Percentiles rank a stretch among this genome's conserved stretches.
Evolutionary conservation across 1,284 basidiomycete genomes (phyloP).

Genomic region (Rhodotorula sp.): DNA sequence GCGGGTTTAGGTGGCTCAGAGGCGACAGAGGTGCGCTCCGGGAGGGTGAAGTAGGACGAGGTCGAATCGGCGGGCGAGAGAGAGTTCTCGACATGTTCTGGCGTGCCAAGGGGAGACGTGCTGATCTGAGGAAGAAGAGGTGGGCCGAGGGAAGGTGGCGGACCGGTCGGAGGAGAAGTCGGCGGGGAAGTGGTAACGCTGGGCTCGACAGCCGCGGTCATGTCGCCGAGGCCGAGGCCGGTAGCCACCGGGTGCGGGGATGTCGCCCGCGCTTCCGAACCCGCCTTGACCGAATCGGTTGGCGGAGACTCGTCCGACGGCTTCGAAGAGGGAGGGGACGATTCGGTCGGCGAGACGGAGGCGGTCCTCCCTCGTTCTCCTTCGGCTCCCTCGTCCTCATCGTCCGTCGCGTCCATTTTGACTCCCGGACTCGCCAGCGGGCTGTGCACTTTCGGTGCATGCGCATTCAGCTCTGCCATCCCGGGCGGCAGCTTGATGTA

Average conservation of each 20-base stretch:
- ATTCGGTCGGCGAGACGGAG: not conserved
- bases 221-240: not conserved
- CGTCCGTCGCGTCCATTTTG: not conserved
- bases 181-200: not conserved
- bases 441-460: slow-evolving; percentile 5
- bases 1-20: not conserved
- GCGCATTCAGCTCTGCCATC: not conserved
- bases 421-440: slow-evolving; percentile 4
- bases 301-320: not conserved
- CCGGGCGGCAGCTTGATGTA: not conserved
- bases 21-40: slow-evolving; percentile 1
- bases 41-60: slow-evolving; percentile 16
- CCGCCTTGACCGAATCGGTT: not conserved
- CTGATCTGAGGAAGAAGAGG: not conserved
- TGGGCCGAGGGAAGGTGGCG: not conserved
- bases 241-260: not conserved
- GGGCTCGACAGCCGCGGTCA: not conserved
- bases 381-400: not conserved
- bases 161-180: not conserved
- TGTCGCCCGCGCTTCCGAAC: too few relatives aligned
- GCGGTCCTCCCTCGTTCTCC: not conserved
- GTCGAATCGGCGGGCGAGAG: not conserved
- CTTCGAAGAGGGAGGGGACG: not conserved
- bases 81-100: slow-evolving; percentile 19
- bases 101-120: slow-evolving; percentile 11